Evolutionary conservation across 2,329 filamentous ascomycete species (phyloP), one percentile per base, ranked within the genome.

Genomic region (Colletotrichum sojae): DNA sequence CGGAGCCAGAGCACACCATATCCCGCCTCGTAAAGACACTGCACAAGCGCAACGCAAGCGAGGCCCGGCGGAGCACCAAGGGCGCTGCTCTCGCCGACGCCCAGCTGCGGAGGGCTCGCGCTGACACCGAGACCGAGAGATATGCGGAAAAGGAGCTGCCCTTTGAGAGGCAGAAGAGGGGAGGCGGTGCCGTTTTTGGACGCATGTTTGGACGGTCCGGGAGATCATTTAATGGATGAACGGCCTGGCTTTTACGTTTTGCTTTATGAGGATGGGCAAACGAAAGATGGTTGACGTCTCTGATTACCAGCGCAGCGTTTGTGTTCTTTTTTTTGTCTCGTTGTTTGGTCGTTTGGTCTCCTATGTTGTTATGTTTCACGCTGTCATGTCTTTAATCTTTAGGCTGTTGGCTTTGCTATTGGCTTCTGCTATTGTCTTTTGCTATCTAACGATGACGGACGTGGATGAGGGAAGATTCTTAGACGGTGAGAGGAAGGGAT

Each of bases 201-300:
- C 66, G 72, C 53, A 73, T 73, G 72, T 73, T 73, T 45, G 63
- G 63, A 22, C 63, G 63, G 6, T 39, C 27, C 13, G 48, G 59
- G 5, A 39, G 46, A 18, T 15, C 46, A n/a, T 43, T 31, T 2
- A 65, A 64, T 45, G 25, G 20, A 31, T 59, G 15, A 58, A 13
- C 16, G 18, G 8, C 13, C n/a, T 36, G 9, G 22, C 16, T 2
- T 52, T 15, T 31, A 15, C 13, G 16, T n/a, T 48, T 56, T 63
- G 43, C 61, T 43, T 13, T 39, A 40, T 22, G 45, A 63, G 22
- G 54, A 12, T 18, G 20, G 45, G 12, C 27, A 48, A 27, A 43
- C 27, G 20, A n/a, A 52, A n/a, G 15, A 52, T 27, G 52, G 61
- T 13, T 27, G 13, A 49, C 39, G 18, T 49, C n/a, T 18, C n/a